These are phyloP conservation scores for Ziziphus jujuba DNA, from an alignment of 306 rosid genomes.

Conservation along the genomic window DNA sequence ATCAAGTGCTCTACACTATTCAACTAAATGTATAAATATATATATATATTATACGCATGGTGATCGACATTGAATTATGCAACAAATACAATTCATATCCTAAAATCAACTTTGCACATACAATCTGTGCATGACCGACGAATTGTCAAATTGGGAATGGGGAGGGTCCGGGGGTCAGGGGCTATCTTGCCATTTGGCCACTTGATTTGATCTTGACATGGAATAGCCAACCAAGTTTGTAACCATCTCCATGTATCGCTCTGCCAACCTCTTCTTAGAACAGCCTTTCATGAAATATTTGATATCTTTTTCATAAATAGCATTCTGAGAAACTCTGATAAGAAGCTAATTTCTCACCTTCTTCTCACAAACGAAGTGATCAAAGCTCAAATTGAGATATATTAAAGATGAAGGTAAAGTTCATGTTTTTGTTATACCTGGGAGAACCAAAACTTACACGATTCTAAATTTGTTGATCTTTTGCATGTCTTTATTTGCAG, in stretches of 20 bases:
- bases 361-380: slow-evolving; percentile 38
- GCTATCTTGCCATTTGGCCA: slow-evolving; percentile 51
- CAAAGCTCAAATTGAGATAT: slow-evolving; percentile 37
- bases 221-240: slow-evolving; percentile 51
- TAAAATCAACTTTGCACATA: slow-evolving; percentile 36
- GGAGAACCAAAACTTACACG: background rate
- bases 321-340: slow-evolving; percentile 28
- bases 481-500: slow-evolving; percentile 43
- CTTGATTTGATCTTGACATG: slow-evolving; percentile 46
- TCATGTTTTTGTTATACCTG: background rate
- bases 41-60: background rate
- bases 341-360: slow-evolving; percentile 23
- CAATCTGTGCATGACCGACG: slow-evolving; percentile 19
- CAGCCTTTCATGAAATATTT: slow-evolving; percentile 33
- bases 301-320: slow-evolving; percentile 39
- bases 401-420: slow-evolving; percentile 70
- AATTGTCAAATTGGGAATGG: slow-evolving; percentile 15
- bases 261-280: slow-evolving; percentile 31
- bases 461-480: slow-evolving; percentile 19
- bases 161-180: slow-evolving; percentile 26
- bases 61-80: slow-evolving; percentile 10
- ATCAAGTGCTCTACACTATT: slow-evolving; percentile 7
- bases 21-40: background rate
- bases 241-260: slow-evolving; percentile 59
- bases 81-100: slow-evolving; percentile 12